phyloP scores from a whole-genome alignment of 495 filamentous ascomycete species.

The Penicillium flavigenum region DNA sequence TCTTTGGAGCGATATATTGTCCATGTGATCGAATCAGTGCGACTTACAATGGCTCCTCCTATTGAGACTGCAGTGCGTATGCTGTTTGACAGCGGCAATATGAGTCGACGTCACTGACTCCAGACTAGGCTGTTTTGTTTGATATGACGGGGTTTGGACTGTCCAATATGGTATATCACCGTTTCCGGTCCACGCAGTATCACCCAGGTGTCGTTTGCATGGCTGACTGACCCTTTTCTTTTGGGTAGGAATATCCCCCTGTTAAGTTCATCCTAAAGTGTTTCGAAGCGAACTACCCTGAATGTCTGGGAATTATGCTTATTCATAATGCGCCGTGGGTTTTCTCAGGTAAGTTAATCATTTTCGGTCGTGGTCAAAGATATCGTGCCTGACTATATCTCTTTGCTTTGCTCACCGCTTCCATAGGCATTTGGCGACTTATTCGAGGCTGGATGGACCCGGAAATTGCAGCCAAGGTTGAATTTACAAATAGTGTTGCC shows the following conservation, averaged over 20 bases:
- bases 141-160: conserved; percentile 92
- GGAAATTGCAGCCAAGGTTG: conserved; percentile 88
- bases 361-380: neutral
- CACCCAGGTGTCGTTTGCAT: neutral
- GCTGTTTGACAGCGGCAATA: neutral
- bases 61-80: conserved; percentile 82
- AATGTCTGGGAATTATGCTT: conserved; percentile 78
- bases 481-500: conserved; percentile 78
- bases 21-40: conserved; percentile 85
- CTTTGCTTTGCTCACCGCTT: neutral
- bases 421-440: conserved; percentile 72
- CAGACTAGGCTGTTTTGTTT: conserved; percentile 70
- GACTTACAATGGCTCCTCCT: conserved; percentile 68
- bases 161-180: conserved; percentile 76
- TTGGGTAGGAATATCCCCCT: conserved; percentile 76
- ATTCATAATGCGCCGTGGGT: conserved; percentile 96
- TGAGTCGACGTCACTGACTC: conserved; percentile 13
- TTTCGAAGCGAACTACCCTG: conserved; percentile 96
- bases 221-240: neutral
- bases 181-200: neutral
- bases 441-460: conserved; percentile 95
- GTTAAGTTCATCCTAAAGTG: conserved; percentile 98
- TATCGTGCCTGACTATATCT: neutral
- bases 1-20: conserved; percentile 84
- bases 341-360: conserved; percentile 64